These are phyloP conservation scores for Haplosporangium sp. DNA, from an alignment of 371 early-diverging fungal species.

Conservation along the genomic window DNA sequence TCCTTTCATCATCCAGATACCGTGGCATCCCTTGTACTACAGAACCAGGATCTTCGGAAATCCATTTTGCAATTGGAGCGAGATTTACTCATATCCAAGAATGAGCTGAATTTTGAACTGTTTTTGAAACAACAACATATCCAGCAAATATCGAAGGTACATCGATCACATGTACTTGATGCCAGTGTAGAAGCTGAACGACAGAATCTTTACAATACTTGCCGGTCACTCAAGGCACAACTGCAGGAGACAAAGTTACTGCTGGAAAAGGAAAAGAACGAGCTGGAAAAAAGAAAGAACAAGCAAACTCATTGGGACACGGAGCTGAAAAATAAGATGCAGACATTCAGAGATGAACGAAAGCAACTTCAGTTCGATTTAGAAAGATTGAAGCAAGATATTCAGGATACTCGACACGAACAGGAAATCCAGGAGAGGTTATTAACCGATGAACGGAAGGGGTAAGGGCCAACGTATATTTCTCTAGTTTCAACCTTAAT, in stretches of 20 bases:
- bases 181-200: conserved; percentile 73
- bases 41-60: conserved; percentile 37
- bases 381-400: conserved; percentile 60
- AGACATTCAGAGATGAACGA: conserved; percentile 68
- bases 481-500: background rate
- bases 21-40: conserved; percentile 3
- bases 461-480: conserved; percentile 5
- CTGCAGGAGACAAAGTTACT: conserved; percentile 64
- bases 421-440: conserved; percentile 51
- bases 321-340: conserved; percentile 67
- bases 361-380: conserved; percentile 67
- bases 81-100: conserved; percentile 68
- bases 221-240: conserved; percentile 66
- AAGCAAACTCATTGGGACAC: conserved; percentile 76
- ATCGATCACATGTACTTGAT: conserved; percentile 73
- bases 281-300: conserved; percentile 66
- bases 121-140: conserved; percentile 77
- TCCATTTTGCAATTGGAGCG: conserved; percentile 59
- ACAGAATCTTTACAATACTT: conserved; percentile 72
- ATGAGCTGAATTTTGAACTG: conserved; percentile 75
- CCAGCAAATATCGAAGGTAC: conserved; percentile 73
- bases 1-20: conserved; percentile 1
- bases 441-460: conserved; percentile 49
- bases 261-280: conserved; percentile 65
- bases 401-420: conserved; percentile 58